phyloP scores from a whole-genome alignment of 768 basidiomycete genomes.

The Pisolithus sp. region DNA sequence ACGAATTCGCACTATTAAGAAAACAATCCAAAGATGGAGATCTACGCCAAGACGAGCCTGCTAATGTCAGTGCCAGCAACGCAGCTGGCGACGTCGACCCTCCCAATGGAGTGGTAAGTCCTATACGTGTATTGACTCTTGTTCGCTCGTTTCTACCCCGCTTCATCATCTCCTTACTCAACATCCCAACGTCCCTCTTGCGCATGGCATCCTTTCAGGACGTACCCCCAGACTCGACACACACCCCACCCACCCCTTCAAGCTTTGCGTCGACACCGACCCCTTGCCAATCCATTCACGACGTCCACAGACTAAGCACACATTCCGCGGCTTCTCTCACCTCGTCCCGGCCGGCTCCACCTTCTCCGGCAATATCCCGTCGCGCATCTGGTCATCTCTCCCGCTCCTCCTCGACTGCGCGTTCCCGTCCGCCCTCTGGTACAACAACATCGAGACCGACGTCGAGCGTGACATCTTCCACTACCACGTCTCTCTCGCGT shows the following conservation, averaged over 20 bases:
- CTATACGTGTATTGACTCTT: slow-evolving; percentile 15
- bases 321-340: slow-evolving; percentile 30
- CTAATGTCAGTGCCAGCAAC: background rate
- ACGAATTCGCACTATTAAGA: slow-evolving; percentile 53
- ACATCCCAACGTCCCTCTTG: slow-evolving; percentile 23
- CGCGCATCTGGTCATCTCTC: slow-evolving; percentile 27
- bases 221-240: background rate
- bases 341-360: slow-evolving; percentile 54
- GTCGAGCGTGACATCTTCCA: slow-evolving; percentile 4
- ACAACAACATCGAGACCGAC: slow-evolving; percentile 18
- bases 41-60: background rate
- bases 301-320: slow-evolving; percentile 15
- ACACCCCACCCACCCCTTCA: slow-evolving; percentile 21
- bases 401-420: slow-evolving; percentile 16
- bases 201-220: slow-evolving; percentile 24
- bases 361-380: slow-evolving; percentile 50
- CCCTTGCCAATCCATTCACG: background rate
- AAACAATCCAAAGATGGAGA: slow-evolving; percentile 14
- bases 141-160: slow-evolving; percentile 20
- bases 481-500: slow-evolving; percentile 5
- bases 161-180: slow-evolving; percentile 24
- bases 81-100: slow-evolving; percentile 4
- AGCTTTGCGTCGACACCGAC: slow-evolving; percentile 33
- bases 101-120: slow-evolving; percentile 25
- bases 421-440: slow-evolving; percentile 16